A percentile compares a stretch with the other conserved stretches of the same genome.
These are phyloP conservation scores for Artemisia tridentata DNA, from an alignment of 129 eudicot species.

Conservation along the genomic window DNA sequence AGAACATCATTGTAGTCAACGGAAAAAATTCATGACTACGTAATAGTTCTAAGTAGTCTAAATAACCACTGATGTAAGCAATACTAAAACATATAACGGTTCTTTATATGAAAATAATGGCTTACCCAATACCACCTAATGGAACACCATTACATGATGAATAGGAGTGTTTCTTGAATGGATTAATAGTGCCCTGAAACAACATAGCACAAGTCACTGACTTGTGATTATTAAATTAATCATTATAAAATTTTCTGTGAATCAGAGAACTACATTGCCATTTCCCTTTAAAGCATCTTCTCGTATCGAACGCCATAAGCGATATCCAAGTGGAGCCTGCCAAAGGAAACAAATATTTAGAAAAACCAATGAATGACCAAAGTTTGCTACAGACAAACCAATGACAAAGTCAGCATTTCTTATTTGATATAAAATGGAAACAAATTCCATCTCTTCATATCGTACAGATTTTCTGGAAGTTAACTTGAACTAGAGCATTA, in stretches of 20 bases:
- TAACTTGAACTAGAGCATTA: too few species aligned
- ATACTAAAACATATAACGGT: too few species aligned
- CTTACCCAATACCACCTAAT: slow-evolving; percentile 93
- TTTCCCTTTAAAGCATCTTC: slow-evolving; percentile 52
- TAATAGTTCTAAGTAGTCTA: too few species aligned
- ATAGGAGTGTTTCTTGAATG: slow-evolving; percentile 55
- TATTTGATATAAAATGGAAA: background rate
- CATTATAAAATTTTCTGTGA: slow-evolving; percentile 8
- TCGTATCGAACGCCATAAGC: slow-evolving; percentile 61
- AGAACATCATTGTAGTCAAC: too few species aligned
- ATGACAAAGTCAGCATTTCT: slow-evolving; percentile 7
- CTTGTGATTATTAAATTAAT: slow-evolving; percentile 7
- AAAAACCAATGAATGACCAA: slow-evolving; percentile 5
- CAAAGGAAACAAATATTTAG: slow-evolving; percentile 19
- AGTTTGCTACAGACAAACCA: background rate
- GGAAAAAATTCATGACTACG: too few species aligned
- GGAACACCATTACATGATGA: slow-evolving; percentile 91
- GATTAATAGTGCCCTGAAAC: slow-evolving; percentile 66
- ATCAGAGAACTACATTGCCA: slow-evolving; percentile 34
- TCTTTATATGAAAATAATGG: background rate
- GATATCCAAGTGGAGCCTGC: slow-evolving; percentile 86
- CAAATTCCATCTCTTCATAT: too few species aligned
- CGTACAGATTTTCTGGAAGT: too few species aligned
- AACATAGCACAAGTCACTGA: slow-evolving; percentile 8
- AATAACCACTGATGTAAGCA: too few species aligned